Evolutionary conservation across 306 rosid species (phyloP), one percentile per base, ranked within the genome.

Genomic region (Neltuma alba): DNA sequence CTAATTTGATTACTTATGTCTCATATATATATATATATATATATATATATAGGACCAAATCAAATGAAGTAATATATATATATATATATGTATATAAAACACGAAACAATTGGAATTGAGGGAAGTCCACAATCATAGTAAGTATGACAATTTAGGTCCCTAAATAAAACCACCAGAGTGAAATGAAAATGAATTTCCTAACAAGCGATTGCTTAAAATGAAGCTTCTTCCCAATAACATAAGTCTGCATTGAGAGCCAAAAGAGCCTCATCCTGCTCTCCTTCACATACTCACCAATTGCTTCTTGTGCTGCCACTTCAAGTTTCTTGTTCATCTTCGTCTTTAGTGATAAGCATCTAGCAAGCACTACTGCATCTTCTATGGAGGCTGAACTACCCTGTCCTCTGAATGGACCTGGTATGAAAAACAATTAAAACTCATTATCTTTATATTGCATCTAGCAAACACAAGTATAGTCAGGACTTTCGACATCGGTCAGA

Each of bases 401-500:
- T 31, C 88, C 93, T 54, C 86, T 73, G 63, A 91, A 91, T 16
- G 96, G 96, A 2, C 93, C 91, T 54, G 86, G n/a, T n/a, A n/a
- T n/a, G n/a, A n/a, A n/a, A n/a, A n/a, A n/a, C n/a, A n/a, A n/a
- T n/a, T n/a, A n/a, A n/a, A n/a, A n/a, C n/a, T n/a, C n/a, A n/a
- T n/a, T n/a, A n/a, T n/a, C n/a, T n/a, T n/a, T n/a, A n/a, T n/a
- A n/a, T n/a, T n/a, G n/a, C n/a, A n/a, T n/a, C n/a, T n/a, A n/a
- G n/a, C n/a, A n/a, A n/a, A n/a, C n/a, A n/a, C n/a, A n/a, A n/a
- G n/a, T n/a, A n/a, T n/a, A n/a, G 14, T 12, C 8, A 41, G 2
- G 8, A 41, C 14, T 41, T 10, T 41, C 13, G 2, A 41, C 13
- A 3, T 41, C 13, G 14, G 45, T 41, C 14, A 41, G 45, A 3